phyloP scores from a whole-genome alignment of 257 asterid species.

The Lycium barbarum region DNA sequence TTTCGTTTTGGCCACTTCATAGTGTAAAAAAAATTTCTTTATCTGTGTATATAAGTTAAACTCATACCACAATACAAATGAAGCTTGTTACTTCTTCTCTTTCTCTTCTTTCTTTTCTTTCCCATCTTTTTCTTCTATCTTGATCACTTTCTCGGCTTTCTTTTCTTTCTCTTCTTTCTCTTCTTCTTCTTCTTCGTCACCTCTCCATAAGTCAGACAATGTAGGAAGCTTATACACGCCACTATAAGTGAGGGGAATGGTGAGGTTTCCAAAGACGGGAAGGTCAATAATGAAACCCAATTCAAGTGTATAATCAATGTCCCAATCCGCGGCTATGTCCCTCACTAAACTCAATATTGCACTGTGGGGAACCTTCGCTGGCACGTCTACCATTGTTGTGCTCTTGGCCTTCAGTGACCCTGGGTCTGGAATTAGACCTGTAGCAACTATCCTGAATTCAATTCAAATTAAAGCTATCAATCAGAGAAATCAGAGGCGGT shows the following conservation, averaged over 20 bases:
- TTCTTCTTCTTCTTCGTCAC: neutral
- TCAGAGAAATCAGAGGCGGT: neutral
- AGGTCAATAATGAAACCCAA: conserved; percentile 63
- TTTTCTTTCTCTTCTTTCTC: neutral
- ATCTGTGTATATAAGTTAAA: no score
- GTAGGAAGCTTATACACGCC: conserved; percentile 80
- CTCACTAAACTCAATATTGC: conserved; percentile 62
- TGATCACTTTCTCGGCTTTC: no score
- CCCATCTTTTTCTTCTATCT: no score
- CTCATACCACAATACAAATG: no score
- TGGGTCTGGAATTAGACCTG: conserved; percentile 78
- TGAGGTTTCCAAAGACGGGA: conserved; percentile 66
- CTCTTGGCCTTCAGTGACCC: conserved; percentile 75
- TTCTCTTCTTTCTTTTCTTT: no score
- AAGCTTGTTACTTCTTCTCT: no score
- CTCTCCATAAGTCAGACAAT: conserved; percentile 51
- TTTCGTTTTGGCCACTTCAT: no score
- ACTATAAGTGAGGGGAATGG: conserved; percentile 62
- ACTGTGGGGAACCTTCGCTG: conserved; percentile 65
- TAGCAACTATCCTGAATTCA: conserved; percentile 52
- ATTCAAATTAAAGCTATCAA: neutral
- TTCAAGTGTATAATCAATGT: conserved; percentile 64
- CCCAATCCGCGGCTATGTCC: conserved; percentile 82
- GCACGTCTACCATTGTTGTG: conserved; percentile 57
- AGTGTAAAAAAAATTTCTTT: no score